phyloP scores from a whole-genome alignment of 1,139 yeast species.

The Saccharomyces hybrid region DNA sequence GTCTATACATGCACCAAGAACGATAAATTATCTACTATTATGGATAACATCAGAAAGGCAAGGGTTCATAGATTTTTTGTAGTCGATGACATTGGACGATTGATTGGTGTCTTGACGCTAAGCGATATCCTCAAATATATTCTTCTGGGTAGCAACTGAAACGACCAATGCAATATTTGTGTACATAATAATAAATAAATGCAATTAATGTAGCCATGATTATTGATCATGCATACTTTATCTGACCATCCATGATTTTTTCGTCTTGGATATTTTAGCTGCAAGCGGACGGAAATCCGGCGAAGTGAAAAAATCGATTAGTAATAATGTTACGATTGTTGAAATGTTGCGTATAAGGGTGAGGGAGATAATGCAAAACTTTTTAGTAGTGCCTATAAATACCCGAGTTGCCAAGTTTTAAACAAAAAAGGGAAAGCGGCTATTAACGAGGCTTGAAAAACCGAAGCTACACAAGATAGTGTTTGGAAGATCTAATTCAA shows the following conservation, averaged over 20 bases:
- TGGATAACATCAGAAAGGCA: slow-evolving; percentile 89
- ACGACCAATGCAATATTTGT: background rate
- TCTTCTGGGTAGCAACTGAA: slow-evolving; percentile 51
- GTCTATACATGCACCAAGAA: slow-evolving; percentile 90
- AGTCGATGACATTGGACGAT: slow-evolving; percentile 71
- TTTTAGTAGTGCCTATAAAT: no score
- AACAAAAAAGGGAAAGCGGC: no score
- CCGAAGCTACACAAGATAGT: no score
- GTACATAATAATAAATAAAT: background rate
- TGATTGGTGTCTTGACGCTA: slow-evolving; percentile 79
- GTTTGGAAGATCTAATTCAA: no score
- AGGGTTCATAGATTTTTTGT: slow-evolving; percentile 89
- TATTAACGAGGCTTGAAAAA: no score
- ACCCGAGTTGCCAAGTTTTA: no score
- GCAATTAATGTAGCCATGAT: background rate
- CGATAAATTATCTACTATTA: slow-evolving; percentile 81
- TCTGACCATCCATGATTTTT: background rate
- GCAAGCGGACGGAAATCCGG: background rate
- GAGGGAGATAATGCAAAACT: no score
- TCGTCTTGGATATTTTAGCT: background rate
- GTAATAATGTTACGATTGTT: no score
- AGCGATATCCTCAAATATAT: slow-evolving; percentile 87
- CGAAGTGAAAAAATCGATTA: background rate
- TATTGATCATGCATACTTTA: background rate
- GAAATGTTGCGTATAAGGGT: no score